These are phyloP conservation scores for Capillidium rhysosporum DNA, from an alignment of 371 early-diverging fungal species.

Conservation along the genomic window DNA sequence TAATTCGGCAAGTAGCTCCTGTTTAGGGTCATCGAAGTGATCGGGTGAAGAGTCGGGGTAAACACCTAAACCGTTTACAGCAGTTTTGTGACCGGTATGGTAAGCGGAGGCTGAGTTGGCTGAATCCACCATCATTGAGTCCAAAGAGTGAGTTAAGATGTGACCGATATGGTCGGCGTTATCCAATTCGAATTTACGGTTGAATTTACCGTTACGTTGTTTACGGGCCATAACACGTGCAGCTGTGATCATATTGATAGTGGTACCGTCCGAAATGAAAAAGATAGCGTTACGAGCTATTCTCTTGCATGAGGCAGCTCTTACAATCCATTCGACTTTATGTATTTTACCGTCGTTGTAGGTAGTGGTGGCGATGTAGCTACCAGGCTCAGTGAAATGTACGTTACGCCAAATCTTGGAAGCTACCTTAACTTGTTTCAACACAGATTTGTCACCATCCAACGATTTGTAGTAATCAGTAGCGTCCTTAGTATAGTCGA, in stretches of 20 bases:
- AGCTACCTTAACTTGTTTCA: constrained; percentile 24
- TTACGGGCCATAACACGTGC: constrained; percentile 28
- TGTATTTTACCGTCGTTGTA: constrained; percentile 19
- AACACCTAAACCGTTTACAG: too few relatives aligned
- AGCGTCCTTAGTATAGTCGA: constrained; percentile 27
- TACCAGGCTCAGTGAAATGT: constrained; percentile 29
- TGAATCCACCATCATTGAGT: too few relatives aligned
- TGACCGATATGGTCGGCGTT: constrained; percentile 39
- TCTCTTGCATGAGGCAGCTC: constrained; percentile 23
- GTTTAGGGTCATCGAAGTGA: too few relatives aligned
- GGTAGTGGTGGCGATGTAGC: constrained; percentile 16
- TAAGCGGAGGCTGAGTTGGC: too few relatives aligned
- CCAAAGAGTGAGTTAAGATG: too few relatives aligned
- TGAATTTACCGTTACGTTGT: constrained; percentile 29
- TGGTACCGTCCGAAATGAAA: constrained; percentile 56
- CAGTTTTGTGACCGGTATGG: too few relatives aligned
- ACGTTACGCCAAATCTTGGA: constrained; percentile 33
- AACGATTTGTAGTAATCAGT: constrained; percentile 20
- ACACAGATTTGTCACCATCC: constrained; percentile 10
- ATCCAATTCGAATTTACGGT: constrained; percentile 33
- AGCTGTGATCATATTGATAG: constrained; percentile 33
- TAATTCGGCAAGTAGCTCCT: too few relatives aligned
- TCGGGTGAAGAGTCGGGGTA: too few relatives aligned
- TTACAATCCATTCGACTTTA: constrained; percentile 23
- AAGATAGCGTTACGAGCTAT: constrained; percentile 50